Evolutionary conservation across 345 rosid species (phyloP).

Genomic region (Pelargonium nanum): DNA sequence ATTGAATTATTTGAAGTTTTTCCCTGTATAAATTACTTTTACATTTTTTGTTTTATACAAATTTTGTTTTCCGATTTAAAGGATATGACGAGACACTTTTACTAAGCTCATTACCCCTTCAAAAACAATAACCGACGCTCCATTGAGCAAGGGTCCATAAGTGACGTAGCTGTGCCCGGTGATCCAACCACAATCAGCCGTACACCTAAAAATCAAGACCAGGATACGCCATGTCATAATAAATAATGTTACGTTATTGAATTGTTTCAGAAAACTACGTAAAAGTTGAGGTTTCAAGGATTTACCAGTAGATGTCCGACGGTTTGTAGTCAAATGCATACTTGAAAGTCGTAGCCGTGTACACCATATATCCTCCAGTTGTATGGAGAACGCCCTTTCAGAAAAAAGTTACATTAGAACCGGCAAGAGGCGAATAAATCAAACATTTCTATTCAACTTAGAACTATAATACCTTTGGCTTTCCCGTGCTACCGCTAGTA

Average conservation of each 20-base stretch:
- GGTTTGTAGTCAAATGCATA: constrained; percentile 95
- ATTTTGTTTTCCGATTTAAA: background rate
- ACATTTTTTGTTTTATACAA: no score
- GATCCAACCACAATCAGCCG: constrained; percentile 99
- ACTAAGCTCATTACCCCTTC: constrained; percentile 69
- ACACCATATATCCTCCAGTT: constrained; percentile 96
- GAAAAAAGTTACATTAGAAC: constrained; percentile 13
- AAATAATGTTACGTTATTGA: no score
- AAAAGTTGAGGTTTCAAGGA: constrained; percentile 3
- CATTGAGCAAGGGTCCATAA: constrained; percentile 97
- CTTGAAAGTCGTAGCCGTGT: constrained; percentile 92
- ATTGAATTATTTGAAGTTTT: no score
- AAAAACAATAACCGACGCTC: constrained; percentile 61
- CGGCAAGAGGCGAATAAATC: background rate
- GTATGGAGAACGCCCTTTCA: constrained; percentile 92
- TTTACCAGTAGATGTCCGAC: constrained; percentile 84
- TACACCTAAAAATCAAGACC: constrained; percentile 51
- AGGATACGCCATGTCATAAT: background rate
- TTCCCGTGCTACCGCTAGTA: constrained; percentile 98
- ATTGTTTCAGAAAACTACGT: background rate
- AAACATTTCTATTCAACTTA: background rate
- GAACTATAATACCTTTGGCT: constrained; percentile 64
- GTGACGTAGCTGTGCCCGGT: constrained; percentile 99
- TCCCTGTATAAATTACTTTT: no score
- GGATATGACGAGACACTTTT: background rate